Evolutionary conservation across 2,329 filamentous ascomycete species (phyloP).

Genomic region (Fusarium musae): DNA sequence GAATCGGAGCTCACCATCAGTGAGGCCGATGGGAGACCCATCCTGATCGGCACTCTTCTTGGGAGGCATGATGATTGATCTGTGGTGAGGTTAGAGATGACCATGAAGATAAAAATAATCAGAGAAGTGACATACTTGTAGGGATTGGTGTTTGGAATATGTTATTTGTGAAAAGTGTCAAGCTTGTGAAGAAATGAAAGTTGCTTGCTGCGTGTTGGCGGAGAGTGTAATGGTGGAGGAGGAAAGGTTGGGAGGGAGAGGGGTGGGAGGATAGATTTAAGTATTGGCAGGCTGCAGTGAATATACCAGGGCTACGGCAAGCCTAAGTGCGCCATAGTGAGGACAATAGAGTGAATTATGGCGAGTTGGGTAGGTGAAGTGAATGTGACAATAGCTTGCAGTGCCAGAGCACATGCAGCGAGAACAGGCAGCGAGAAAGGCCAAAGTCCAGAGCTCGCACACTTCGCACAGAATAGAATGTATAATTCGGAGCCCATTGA

Average conservation of each 20-base stretch:
- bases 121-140: constrained; percentile 2
- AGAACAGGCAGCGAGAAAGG: neutral
- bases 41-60: constrained; percentile 45
- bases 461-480: neutral
- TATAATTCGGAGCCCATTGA: no score
- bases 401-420: constrained; percentile 4
- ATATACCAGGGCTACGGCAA: neutral
- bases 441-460: neutral
- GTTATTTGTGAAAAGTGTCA: neutral
- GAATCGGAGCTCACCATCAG: constrained; percentile 51
- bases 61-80: constrained; percentile 44
- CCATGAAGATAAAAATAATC: neutral
- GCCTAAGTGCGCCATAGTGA: neutral
- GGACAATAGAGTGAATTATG: neutral
- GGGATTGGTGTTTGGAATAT: neutral
- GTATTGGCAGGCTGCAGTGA: neutral
- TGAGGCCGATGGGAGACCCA: constrained; percentile 43
- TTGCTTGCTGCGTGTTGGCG: neutral
- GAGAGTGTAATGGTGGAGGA: constrained; percentile 12
- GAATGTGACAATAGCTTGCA: constrained; percentile 2
- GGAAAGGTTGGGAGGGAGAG: constrained; percentile 12
- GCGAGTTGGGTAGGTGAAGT: neutral
- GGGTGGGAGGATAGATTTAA: constrained; percentile 1
- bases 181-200: neutral
- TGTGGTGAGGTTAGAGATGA: constrained; percentile 10